Percentiles rank a stretch among this genome's conserved stretches.
Conservation (phyloP, 441 rosid species). For the Caryocar brasiliense region DNA sequence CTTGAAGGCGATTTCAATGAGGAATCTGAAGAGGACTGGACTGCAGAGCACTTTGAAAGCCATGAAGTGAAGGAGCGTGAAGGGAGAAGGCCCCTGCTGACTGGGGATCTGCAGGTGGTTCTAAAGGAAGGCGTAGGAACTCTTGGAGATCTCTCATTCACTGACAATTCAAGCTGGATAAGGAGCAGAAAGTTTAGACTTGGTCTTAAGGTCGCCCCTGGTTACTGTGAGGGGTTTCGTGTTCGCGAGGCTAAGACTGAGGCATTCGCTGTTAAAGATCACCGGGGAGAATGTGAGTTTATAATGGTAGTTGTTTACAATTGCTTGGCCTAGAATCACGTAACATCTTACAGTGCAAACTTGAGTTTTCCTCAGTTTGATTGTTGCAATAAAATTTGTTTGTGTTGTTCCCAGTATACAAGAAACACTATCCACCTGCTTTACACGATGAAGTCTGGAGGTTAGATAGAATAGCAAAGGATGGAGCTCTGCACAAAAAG, state of each 20-base stretch:
- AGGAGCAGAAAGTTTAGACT: conserved; percentile 96
- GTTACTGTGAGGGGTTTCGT: conserved; percentile 52
- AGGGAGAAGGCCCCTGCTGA: conserved; percentile 86
- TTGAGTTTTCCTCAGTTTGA: background rate
- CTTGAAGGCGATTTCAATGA: conserved; percentile 90
- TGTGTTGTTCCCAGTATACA: conserved; percentile 51
- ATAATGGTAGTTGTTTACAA: background rate
- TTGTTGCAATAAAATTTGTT: background rate
- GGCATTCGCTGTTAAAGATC: conserved; percentile 96
- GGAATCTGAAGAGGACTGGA: conserved; percentile 75
- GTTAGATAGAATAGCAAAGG: conserved; percentile 86
- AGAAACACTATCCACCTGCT: conserved; percentile 96
- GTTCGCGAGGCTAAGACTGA: conserved; percentile 93
- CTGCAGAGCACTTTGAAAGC: conserved; percentile 67
- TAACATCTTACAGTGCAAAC: no score
- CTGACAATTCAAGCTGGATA: conserved; percentile 99
- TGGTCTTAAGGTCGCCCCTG: conserved; percentile 67
- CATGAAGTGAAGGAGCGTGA: conserved; percentile 85
- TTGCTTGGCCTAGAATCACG: conserved; percentile 4
- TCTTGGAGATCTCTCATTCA: conserved; percentile 89
- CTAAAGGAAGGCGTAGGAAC: conserved; percentile 97
- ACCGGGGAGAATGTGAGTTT: conserved; percentile 86
- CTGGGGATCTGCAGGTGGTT: conserved; percentile 68
- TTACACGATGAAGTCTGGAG: conserved; percentile 96
- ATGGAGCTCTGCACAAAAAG: conserved; percentile 91